Percentiles rank a stretch among this genome's conserved stretches.
These are phyloP conservation scores for Xylaria castorea DNA, from an alignment of 495 filamentous ascomycete genomes.

Conservation along the genomic window DNA sequence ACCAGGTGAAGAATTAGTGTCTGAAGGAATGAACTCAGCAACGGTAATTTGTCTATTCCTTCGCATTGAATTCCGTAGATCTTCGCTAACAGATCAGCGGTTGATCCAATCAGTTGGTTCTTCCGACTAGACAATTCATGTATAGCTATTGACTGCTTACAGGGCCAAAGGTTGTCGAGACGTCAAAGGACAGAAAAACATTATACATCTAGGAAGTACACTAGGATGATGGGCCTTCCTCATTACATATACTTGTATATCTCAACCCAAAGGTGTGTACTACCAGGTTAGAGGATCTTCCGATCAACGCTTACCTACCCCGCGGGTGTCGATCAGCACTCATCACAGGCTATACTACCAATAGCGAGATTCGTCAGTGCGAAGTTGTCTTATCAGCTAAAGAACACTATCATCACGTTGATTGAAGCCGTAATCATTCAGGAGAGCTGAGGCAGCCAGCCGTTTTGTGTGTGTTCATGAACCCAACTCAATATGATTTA, in stretches of 20 bases:
- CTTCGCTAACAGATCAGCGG: not conserved
- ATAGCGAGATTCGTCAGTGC: not conserved
- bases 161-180: not conserved
- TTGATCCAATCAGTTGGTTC: slow-evolving; percentile 15
- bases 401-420: not conserved
- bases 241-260: not conserved
- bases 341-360: not conserved
- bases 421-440: not conserved
- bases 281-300: slow-evolving; percentile 2
- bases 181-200: not conserved
- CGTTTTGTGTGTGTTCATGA: not conserved
- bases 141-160: not conserved
- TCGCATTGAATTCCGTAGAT: slow-evolving; percentile 6
- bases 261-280: not conserved
- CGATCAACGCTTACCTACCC: slow-evolving; percentile 14
- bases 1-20: not conserved
- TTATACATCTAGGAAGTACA: not conserved
- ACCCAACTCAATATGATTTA: not conserved
- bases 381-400: not conserved
- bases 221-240: not conserved
- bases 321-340: slow-evolving; percentile 20
- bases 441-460: not conserved
- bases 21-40: not conserved
- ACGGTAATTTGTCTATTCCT: not conserved
- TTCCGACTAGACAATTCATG: not conserved